A percentile compares a stretch with the other conserved stretches of the same genome.
Evolutionary conservation across 768 basidiomycete genomes (phyloP).

Genomic region (Termitomyces sp.): DNA sequence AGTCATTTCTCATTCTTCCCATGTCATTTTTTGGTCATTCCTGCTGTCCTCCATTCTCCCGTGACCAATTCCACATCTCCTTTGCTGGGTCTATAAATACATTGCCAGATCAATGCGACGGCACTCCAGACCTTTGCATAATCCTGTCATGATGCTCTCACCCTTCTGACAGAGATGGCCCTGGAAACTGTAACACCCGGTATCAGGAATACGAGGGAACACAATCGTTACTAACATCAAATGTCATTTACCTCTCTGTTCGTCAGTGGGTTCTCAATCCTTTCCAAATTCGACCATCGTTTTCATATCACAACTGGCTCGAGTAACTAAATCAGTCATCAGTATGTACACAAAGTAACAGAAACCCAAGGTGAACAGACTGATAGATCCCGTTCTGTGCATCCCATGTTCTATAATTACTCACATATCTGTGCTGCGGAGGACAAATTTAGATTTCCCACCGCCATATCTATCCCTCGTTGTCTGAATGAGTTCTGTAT

Average conservation of each 20-base stretch:
- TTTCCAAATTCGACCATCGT: not conserved
- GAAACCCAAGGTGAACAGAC: not conserved
- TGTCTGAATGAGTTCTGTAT: not conserved
- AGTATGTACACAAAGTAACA: not conserved
- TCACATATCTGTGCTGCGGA: not conserved
- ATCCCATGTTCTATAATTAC: not conserved
- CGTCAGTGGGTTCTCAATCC: not conserved
- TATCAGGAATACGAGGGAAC: not conserved
- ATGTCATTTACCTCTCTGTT: not conserved
- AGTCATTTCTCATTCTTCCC: not conserved
- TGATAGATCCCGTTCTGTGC: not conserved
- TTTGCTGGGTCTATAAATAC: not conserved
- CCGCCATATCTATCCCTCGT: not conserved
- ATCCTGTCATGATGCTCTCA: not conserved
- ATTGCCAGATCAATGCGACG: not conserved
- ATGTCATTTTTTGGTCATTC: too few species aligned
- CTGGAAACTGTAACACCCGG: not conserved
- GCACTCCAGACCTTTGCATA: not conserved
- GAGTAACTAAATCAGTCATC: too few species aligned
- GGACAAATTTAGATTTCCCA: not conserved
- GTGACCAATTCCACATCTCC: not conserved
- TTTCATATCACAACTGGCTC: not conserved
- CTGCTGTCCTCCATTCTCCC: not conserved
- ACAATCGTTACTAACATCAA: not conserved
- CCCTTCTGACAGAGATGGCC: not conserved